Base-by-base conservation (phyloP, 345 rosid genomes). In the Draba incana region DNA sequence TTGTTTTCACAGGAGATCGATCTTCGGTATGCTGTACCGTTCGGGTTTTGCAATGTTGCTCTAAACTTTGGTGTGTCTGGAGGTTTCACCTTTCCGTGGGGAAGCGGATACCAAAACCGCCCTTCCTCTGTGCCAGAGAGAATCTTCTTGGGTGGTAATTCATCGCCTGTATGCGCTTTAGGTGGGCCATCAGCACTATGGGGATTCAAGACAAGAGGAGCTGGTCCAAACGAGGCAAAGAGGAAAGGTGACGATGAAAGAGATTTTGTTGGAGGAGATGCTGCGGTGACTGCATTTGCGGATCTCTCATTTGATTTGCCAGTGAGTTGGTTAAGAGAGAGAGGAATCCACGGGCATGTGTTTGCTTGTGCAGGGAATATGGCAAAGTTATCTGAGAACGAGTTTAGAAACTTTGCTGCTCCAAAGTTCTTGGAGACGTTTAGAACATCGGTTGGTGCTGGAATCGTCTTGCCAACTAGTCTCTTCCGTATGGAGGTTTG, bases 241-340 rank as follows among this genome's bases (percentile, higher is more conserved):
- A 82, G 97, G 81, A 79, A 64, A 68, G 70, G 66, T 62, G 48
- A 57, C 65, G 76, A 49, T 57, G 96, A 81, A 62, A 77, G 84
- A 43, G 99, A 91, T 78, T 86, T 80, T 70, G 74, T 89, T 56
- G 99, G 99, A 71, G 99, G 99, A 81, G 99, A 94, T 72, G 80
- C 87, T 62, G 97, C 97, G 13, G 79, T 83, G 31, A 82, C 91
- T 80, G 86, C 92, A 49, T 91, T 94, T 74, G 97, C 89, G 6
- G 97, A 94, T 71, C 81, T 94, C 69, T 94, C 99, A 48, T 89
- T 94, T 79, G 95, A 94, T 79, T 81, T 91, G 63, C 97, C 97
- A 25, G 70, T 82, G 55, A 86, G 80, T 62, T 94, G 96, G 95
- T 79, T 83, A 46, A 85, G 82, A 77, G 89, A 86, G 66, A 91